Base-by-base conservation (phyloP, 768 basidiomycete genomes). In the Lactarius sanguifluus region DNA sequence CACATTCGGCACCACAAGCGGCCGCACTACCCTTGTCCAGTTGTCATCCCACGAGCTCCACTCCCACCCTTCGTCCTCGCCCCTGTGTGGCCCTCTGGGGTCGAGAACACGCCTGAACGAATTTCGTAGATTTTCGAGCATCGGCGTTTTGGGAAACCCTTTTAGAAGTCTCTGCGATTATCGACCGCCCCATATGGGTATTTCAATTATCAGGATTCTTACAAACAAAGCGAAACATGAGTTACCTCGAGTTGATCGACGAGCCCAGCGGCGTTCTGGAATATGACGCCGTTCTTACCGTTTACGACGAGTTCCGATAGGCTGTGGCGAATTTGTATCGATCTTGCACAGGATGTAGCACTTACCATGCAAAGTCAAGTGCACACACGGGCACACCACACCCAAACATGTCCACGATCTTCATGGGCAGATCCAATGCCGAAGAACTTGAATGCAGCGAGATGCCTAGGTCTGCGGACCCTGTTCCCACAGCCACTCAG, bases 401-500 rank as follows among this genome's bases (percentile, higher is more conserved):
- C 5, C 97, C 97, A 78, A 98, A 98, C 96, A 98, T 98, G 76
- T 99, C 97, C 8, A 99, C 94, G 5, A 99, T 87, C 76, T 99
- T 99, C 97, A 99, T 99, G 3, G 97, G 97, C 62, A 99, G 79
- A 77, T 99, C 97, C 64, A 95, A 78, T 1, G 85, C 90, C 2
- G 93, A 96, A 0, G 93, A 94, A 75, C 93, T 96, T 6, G 87
- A 85, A 78, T 99, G 97, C 59, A 99, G 78, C 67, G 87, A 94
- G 64, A 98, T 84, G 2, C 97, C 97, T 47, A 99, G 72, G 76
- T 99, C 95, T 12, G 95, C 93, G 4, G 92, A 90, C 38, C 94
- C 93, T 94, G 68, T 6, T 40, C 55, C 63, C 50, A 62, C 9
- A 25, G 34, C 52, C 50, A 55, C 34, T 63, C 47, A 52, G 13